Base-by-base conservation (phyloP, 441 rosid genomes). In the Biscutella laevigata region DNA sequence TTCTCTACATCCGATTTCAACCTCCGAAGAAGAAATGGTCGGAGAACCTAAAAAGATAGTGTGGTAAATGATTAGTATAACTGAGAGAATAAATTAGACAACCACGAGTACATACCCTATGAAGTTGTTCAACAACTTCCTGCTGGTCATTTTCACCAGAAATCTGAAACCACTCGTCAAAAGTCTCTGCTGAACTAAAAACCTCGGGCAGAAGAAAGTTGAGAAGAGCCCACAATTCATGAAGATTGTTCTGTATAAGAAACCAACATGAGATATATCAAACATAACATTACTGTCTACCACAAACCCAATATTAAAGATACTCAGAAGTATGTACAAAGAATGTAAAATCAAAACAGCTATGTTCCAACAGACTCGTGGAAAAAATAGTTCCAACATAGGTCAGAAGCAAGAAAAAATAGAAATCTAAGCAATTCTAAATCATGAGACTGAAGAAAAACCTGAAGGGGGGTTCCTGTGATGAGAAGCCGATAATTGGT, bases 121-220 rank as follows among this genome's bases (percentile, higher is more conserved):
- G 99, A 59, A 92, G 88, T 64, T 92, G 97, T 61, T 92, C 95
- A 56, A 92, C 97, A 63, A 92, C 99, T 71, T 92, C 98, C 60
- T 92, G 98, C 83, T 92, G 95, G 57, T 92, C 96, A 74, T 78
- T 88, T 43, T 88, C 95, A 62, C 95, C 97, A 74, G 99, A 92
- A 50, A 92, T 92, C 77, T 94, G 99, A 68, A 94, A 94, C 99
- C 99, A 94, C 62, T 94, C 99, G 64, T 94, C 99, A 81, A 94
- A 94, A 63, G 96, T 88, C 75, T 94, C 97, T 51, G 99, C 92
- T n/a, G 95, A 94, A 79, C 94, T 88, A 72, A 94, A 94, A 38
- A 94, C 88, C 77, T 94, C 97, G 0, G 97, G 97, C 36, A 94
- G 77, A 37, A 88, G 68, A 52, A 94, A 94, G 82, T 94, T 94